phyloP scores from a whole-genome alignment of 176 grass and related monocot species.

The Aegilops umbellulata region DNA sequence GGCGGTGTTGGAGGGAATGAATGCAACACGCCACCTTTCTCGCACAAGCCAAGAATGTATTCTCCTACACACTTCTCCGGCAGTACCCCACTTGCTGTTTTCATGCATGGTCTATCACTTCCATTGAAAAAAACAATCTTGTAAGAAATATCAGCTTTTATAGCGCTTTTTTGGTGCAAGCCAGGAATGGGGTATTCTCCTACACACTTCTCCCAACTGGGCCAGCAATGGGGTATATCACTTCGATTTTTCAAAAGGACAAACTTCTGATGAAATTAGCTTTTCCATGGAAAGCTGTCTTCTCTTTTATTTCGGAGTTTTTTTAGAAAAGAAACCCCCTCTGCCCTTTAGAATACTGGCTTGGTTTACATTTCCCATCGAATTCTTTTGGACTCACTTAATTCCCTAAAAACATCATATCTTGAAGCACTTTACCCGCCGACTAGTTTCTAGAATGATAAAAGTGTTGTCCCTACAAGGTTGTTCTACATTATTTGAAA shows the following conservation, averaged over 20 bases:
- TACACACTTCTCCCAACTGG: background rate
- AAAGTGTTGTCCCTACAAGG: background rate
- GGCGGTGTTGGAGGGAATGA: background rate
- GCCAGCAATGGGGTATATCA: background rate
- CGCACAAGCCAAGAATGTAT: constrained; percentile 39
- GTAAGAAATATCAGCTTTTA: background rate
- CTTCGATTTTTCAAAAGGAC: background rate
- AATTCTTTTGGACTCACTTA: background rate
- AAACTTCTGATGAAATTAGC: background rate
- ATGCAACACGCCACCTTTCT: background rate
- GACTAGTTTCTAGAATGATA: background rate
- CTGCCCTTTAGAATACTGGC: background rate
- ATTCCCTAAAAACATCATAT: background rate
- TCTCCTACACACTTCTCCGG: constrained; percentile 19
- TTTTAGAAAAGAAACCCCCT: background rate
- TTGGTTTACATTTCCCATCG: background rate
- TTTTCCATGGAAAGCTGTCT: background rate
- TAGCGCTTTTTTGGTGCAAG: constrained; percentile 24
- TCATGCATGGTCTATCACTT: background rate
- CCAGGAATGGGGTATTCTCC: constrained; percentile 29
- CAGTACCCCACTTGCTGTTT: background rate
- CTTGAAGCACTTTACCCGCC: background rate
- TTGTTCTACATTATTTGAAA: no score
- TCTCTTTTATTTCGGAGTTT: background rate
- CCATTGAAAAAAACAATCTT: background rate